Evolutionary conservation across 495 filamentous ascomycete genomes (phyloP).

Genomic region (Aspergillus ostianus): DNA sequence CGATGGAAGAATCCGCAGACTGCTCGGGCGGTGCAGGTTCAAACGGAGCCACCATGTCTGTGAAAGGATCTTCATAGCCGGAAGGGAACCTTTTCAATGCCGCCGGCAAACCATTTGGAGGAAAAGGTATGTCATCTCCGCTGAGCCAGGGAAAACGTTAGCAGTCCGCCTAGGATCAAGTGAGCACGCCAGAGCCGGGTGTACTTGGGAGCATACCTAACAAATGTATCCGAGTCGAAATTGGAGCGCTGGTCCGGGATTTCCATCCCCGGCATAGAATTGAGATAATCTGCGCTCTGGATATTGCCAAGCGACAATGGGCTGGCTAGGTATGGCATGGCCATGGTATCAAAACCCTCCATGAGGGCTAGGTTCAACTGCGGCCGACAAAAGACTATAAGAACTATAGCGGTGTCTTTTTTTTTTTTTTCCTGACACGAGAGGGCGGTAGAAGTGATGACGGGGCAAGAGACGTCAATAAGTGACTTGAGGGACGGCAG

Average conservation of each 20-base stretch:
- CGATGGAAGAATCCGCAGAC: constrained; percentile 48
- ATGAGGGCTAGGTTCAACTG: constrained; percentile 34
- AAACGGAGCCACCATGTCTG: constrained; percentile 51
- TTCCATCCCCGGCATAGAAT: constrained; percentile 52
- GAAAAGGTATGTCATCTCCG: constrained; percentile 44
- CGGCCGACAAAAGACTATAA: constrained; percentile 10
- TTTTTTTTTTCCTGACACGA: neutral
- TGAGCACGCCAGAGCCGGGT: neutral
- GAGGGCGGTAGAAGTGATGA: neutral
- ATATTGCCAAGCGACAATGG: constrained; percentile 53
- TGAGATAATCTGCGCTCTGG: constrained; percentile 52
- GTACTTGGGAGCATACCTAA: constrained; percentile 43
- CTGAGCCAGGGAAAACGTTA: constrained; percentile 11
- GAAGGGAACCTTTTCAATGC: constrained; percentile 42
- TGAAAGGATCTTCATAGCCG: constrained; percentile 70
- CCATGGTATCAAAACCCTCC: constrained; percentile 64
- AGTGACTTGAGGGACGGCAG: neutral
- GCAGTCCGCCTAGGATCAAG: neutral
- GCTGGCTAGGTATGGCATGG: constrained; percentile 60
- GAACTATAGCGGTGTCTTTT: neutral
- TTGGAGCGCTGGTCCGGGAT: constrained; percentile 54
- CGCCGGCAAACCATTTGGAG: constrained; percentile 32
- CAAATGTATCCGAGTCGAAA: constrained; percentile 59
- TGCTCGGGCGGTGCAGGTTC: constrained; percentile 43
- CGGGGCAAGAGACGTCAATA: neutral